Evolutionary conservation across 495 filamentous ascomycete genomes (phyloP), one percentile per base, ranked within the genome.

Genomic region (Aspergillus kassunensis): DNA sequence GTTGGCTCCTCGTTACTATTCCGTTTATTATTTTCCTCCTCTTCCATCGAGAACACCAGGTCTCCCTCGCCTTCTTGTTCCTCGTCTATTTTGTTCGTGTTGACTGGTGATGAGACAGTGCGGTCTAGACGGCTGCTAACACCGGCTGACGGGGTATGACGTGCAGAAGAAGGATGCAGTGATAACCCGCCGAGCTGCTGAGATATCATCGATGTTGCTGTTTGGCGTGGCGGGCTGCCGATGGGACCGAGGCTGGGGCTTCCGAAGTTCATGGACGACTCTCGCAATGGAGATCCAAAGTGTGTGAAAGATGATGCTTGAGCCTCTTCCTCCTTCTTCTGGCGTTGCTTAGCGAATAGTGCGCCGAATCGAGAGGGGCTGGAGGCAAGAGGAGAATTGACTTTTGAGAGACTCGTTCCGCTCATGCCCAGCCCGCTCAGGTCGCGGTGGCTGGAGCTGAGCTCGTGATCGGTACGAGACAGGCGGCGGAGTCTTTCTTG

Each of bases 281-380:
- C 95, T 37, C 93, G 89, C 8, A 98, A 79, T 20, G 93, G 93
- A 33, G 95, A 97, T 19, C 95, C 93, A 44, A 97, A 86, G 56
- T 96, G 90, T 27, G 89, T 87, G 61, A 95, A 86, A 1, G 80
- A 83, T n/a, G n/a, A n/a, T 25, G 67, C 68, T 27, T 73, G 68
- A 35, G 78, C 75, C 44, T 46, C 44, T 54, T 88, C 82, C 34
- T 93, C 88, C 51, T 92, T 87, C 37, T 88, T 86, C 61, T 80
- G 79, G 16, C 85, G 74, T 60, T 87, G 79, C 35, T 86, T 76
- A 53, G 86, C 84, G 70, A 96, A 96, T 7, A 96, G 66, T 5
- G 89, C 82, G 4, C 88, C 86, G 77, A 90, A 98, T 13, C 91
- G 84, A 48, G 89, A 93, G 1, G 90, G 90, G 53, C 89, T 93